These are phyloP conservation scores for Chlorophyllum brunneum DNA, from an alignment of 768 basidiomycete species.

Conservation along the genomic window DNA sequence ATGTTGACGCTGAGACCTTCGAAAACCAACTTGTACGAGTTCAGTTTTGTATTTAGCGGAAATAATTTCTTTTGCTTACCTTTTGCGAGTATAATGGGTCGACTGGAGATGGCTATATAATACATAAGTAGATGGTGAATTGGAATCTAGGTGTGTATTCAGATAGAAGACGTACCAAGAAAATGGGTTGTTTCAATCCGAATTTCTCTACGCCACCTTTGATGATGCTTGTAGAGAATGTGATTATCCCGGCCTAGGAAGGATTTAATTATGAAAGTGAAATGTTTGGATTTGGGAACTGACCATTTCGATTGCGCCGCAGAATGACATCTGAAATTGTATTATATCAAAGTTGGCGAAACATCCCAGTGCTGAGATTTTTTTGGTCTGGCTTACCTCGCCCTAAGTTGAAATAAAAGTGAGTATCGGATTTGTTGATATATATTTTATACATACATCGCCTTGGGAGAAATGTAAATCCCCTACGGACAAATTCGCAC, in stretches of 20 bases:
- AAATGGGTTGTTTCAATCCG: conserved; percentile 70
- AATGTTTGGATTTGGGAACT: not conserved
- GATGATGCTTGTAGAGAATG: conserved; percentile 68
- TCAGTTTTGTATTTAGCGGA: not conserved
- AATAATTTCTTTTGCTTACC: conserved; percentile 22
- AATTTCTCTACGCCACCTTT: conserved; percentile 74
- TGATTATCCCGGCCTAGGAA: conserved; percentile 62
- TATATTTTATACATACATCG: conserved; percentile 37
- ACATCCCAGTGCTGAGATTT: no score
- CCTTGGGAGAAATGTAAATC: conserved; percentile 81
- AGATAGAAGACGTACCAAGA: conserved; percentile 41
- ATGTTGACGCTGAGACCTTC: conserved; percentile 73
- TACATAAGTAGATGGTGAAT: not conserved
- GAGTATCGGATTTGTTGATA: not conserved
- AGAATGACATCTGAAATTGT: conserved; percentile 58
- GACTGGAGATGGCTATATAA: conserved; percentile 59
- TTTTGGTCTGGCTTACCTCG: conserved; percentile 40
- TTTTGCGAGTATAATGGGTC: conserved; percentile 75
- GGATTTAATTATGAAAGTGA: not conserved
- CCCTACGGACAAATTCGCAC: conserved; percentile 74
- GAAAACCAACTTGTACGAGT: conserved; percentile 51
- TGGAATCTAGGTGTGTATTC: not conserved
- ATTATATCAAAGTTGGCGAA: not conserved
- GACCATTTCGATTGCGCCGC: conserved; percentile 77
- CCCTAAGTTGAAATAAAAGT: conserved; percentile 35